Conservation (phyloP, 768 basidiomycete species). For the Mrakia gelida region DNA sequence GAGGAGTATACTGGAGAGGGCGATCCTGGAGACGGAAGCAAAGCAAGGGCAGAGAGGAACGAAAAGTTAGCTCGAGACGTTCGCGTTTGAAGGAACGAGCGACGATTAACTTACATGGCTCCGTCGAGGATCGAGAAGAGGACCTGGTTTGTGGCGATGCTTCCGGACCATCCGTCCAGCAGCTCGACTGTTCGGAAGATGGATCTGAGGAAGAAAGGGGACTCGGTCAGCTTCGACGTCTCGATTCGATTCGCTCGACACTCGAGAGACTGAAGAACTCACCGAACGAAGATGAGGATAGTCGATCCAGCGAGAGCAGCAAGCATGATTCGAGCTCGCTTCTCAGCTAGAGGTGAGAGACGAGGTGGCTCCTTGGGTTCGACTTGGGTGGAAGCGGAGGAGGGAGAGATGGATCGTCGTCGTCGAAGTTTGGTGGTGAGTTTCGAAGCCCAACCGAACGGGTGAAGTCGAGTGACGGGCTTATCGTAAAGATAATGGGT, state of each 20-base stretch:
- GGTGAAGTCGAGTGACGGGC: background rate
- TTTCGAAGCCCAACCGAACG: background rate
- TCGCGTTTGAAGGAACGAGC: background rate
- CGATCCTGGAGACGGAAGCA: constrained; percentile 1
- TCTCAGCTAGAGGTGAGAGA: background rate
- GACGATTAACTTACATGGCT: background rate
- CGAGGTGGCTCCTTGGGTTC: background rate
- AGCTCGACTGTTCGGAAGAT: constrained; percentile 20
- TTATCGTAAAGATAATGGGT: constrained; percentile 1
- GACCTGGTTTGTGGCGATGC: background rate
- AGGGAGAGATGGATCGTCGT: background rate
- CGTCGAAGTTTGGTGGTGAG: background rate
- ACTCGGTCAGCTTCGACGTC: background rate
- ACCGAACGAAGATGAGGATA: constrained; percentile 15
- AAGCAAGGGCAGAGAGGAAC: background rate
- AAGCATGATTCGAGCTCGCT: background rate
- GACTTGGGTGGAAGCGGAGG: background rate
- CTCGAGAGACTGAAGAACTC: background rate
- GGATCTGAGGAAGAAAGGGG: background rate
- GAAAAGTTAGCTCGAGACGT: background rate
- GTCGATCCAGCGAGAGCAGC: background rate
- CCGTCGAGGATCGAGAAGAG: constrained; percentile 16
- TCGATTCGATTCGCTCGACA: background rate
- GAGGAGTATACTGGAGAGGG: background rate
- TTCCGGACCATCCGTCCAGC: constrained; percentile 4